phyloP scores from a whole-genome alignment of 2,329 filamentous ascomycete species.

The Lasiodiplodia citricola region DNA sequence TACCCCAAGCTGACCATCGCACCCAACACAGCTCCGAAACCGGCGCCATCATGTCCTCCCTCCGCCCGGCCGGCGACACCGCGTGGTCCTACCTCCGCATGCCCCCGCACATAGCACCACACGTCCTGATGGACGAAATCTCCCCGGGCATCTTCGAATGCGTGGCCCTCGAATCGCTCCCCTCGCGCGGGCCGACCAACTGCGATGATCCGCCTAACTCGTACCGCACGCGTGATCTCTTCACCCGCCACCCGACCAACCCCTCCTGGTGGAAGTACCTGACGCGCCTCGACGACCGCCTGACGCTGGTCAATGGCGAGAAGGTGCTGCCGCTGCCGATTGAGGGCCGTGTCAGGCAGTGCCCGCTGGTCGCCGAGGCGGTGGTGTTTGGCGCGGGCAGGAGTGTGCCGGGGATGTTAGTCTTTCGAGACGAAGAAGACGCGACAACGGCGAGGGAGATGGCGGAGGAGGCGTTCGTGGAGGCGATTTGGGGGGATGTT shows the following conservation, averaged over 20 bases:
- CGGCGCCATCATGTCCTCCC: conserved; percentile 62
- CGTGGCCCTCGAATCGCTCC: conserved; percentile 38
- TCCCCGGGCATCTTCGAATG: conserved; percentile 45
- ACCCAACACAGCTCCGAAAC: not conserved
- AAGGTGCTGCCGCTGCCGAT: conserved; percentile 55
- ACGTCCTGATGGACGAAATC: conserved; percentile 41
- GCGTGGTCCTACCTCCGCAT: conserved; percentile 65
- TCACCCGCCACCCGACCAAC: conserved; percentile 46
- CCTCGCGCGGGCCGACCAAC: conserved; percentile 53
- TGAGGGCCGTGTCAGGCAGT: conserved; percentile 61
- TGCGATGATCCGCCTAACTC: conserved; percentile 31
- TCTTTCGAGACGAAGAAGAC: conserved; percentile 44
- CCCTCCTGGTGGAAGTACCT: conserved; percentile 54
- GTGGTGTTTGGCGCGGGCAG: conserved; percentile 63
- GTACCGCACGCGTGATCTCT: conserved; percentile 44
- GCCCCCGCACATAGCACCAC: conserved; percentile 46
- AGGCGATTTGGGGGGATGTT: conserved; percentile 57
- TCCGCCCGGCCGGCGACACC: conserved; percentile 58
- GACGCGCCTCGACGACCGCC: conserved; percentile 52
- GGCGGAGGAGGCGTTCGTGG: conserved; percentile 53
- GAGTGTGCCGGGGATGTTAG: conserved; percentile 58
- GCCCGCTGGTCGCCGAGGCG: conserved; percentile 60
- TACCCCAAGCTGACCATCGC: conserved; percentile 36
- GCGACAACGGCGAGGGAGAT: conserved; percentile 48
- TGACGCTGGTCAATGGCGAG: conserved; percentile 57